Conservation (phyloP, 345 rosid species). For the Salix udensis region DNA sequence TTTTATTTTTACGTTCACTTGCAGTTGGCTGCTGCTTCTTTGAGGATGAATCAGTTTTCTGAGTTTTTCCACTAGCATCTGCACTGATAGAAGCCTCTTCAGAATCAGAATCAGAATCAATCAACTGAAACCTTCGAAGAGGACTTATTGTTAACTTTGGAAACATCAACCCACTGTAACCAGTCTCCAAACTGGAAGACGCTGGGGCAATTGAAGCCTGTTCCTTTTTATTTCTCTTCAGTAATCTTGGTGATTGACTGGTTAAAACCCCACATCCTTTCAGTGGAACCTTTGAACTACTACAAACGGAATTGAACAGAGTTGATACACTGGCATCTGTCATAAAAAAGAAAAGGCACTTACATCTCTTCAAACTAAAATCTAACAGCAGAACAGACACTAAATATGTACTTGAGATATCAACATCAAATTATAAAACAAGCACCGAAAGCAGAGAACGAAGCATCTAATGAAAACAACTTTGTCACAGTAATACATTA, state of each 20-base stretch:
- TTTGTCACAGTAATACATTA: no score
- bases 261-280: conserved; percentile 38
- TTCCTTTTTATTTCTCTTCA: conserved; percentile 27
- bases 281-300: conserved; percentile 65
- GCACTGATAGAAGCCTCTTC: conserved; percentile 45
- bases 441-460: not conserved
- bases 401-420: not conserved
- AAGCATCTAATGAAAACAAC: no score
- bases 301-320: conserved; percentile 43
- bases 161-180: conserved; percentile 33
- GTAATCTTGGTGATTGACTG: conserved; percentile 36
- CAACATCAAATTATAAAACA: not conserved
- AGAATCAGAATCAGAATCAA: conserved; percentile 68
- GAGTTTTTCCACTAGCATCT: conserved; percentile 27
- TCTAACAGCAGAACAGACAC: not conserved
- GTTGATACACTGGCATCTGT: conserved; percentile 43
- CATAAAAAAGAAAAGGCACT: conserved; percentile 10
- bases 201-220: conserved; percentile 35
- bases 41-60: conserved; percentile 19
- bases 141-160: conserved; percentile 64
- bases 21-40: conserved; percentile 25
- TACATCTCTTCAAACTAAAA: conserved; percentile 1
- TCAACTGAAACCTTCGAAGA: conserved; percentile 72
- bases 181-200: conserved; percentile 39
- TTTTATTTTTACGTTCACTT: conserved; percentile 35